Percentiles rank a stretch among this genome's conserved stretches.
These are phyloP conservation scores for Naganishia kalamii DNA, from an alignment of 768 basidiomycete species.

Conservation along the genomic window DNA sequence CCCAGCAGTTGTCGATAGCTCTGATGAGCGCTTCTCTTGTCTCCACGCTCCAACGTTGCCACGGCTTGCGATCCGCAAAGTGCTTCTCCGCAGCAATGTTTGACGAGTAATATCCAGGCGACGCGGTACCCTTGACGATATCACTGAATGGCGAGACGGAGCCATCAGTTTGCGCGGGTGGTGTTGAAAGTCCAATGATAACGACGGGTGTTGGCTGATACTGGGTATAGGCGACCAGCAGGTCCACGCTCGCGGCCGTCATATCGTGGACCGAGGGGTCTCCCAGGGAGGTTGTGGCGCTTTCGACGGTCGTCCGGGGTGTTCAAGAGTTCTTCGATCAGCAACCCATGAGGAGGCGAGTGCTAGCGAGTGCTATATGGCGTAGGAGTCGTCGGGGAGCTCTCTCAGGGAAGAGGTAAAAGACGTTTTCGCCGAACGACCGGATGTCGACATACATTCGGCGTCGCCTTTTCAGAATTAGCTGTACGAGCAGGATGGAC, in stretches of 20 bases:
- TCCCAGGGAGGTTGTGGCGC: neutral
- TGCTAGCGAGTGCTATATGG: no score
- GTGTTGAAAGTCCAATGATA: neutral
- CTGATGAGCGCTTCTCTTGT: neutral
- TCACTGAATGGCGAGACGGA: neutral
- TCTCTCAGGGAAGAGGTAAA: no score
- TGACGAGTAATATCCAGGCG: neutral
- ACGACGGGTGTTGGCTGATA: neutral
- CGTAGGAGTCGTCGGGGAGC: no score
- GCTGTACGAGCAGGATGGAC: no score
- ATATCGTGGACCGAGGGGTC: neutral
- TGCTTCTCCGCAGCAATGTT: neutral
- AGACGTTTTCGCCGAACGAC: no score
- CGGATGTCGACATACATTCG: no score
- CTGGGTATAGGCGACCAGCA: neutral
- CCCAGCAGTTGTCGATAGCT: slow-evolving; percentile 4
- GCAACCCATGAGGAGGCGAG: no score
- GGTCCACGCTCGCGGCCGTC: neutral
- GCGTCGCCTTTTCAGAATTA: no score
- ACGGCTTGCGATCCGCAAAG: neutral
- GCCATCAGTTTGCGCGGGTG: neutral
- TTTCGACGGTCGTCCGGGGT: no score
- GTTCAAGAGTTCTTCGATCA: no score
- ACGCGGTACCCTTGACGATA: neutral
- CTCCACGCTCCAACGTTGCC: neutral